phyloP scores from a whole-genome alignment of 176 grass and related monocot genomes.

The Guadua angustifolia region DNA sequence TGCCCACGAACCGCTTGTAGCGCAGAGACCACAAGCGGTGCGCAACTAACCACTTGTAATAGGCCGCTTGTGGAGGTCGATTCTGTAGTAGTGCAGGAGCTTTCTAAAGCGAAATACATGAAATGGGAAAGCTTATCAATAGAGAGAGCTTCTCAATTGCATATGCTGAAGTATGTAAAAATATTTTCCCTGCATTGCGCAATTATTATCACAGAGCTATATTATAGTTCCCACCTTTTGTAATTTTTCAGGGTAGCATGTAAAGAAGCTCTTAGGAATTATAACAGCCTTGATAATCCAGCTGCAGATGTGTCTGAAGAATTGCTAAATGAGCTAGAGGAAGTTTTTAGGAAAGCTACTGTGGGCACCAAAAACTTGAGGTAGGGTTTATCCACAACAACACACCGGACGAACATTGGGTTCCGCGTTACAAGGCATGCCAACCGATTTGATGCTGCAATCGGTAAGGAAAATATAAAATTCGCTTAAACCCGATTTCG shows the following conservation, averaged over 20 bases:
- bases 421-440: too few relatives aligned
- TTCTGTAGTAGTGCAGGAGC: too few relatives aligned
- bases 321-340: constrained; percentile 60
- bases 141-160: constrained; percentile 45
- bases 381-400: too few relatives aligned
- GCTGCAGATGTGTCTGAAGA: constrained; percentile 50
- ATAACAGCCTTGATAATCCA: constrained; percentile 53
- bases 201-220: constrained; percentile 7
- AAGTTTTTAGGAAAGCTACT: constrained; percentile 76
- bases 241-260: constrained; percentile 61
- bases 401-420: too few relatives aligned
- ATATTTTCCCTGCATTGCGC: constrained; percentile 27
- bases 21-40: too few relatives aligned
- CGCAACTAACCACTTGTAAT: too few relatives aligned
- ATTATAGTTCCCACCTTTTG: background rate
- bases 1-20: too few relatives aligned
- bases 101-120: constrained; percentile 80
- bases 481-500: too few relatives aligned
- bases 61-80: too few relatives aligned
- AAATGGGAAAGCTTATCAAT: constrained; percentile 81
- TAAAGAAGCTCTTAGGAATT: constrained; percentile 67
- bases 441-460: too few relatives aligned
- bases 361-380: too few relatives aligned
- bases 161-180: constrained; percentile 60
- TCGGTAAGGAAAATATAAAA: too few relatives aligned